Conservation (phyloP, 352 stramenopile genomes). For the Plasmopara viticola region DNA sequence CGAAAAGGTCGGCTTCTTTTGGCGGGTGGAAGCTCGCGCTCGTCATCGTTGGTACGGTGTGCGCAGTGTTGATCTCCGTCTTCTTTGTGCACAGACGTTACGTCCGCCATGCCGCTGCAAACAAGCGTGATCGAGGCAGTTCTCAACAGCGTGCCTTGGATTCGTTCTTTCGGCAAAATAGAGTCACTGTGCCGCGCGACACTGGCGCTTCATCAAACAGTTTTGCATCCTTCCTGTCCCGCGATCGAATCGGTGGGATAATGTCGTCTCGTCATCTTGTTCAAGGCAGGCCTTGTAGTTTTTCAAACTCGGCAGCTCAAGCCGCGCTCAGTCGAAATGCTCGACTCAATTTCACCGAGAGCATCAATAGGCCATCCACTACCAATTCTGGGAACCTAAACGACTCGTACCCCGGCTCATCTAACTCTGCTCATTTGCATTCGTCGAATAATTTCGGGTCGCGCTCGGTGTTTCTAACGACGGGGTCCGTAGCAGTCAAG, state of each 20-base stretch:
- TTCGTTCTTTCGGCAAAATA: conserved; percentile 46
- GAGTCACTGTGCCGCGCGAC: conserved; percentile 27
- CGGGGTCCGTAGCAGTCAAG: conserved; percentile 15
- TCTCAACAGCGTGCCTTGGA: conserved; percentile 43
- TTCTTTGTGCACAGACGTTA: conserved; percentile 51
- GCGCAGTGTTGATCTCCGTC: conserved; percentile 38
- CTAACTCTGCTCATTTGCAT: conserved; percentile 3
- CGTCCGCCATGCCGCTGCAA: conserved; percentile 19
- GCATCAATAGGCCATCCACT: conserved; percentile 24
- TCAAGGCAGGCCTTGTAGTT: conserved; percentile 4
- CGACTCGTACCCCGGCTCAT: conserved; percentile 23
- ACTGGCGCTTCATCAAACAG: conserved; percentile 16
- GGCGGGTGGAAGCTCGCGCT: conserved; percentile 33
- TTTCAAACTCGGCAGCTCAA: conserved; percentile 13
- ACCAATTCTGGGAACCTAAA: conserved; percentile 19
- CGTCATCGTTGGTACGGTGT: conserved; percentile 42
- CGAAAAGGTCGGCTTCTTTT: conserved; percentile 17
- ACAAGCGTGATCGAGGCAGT: conserved; percentile 25
- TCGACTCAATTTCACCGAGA: conserved; percentile 6
- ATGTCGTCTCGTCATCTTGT: conserved; percentile 9
- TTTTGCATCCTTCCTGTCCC: conserved; percentile 27
- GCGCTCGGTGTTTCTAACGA: conserved; percentile 13
- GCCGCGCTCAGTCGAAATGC: conserved; percentile 16
- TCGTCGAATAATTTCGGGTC: conserved; percentile 11
- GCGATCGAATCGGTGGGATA: conserved; percentile 30